A percentile compares a stretch with the other conserved stretches of the same genome.
Evolutionary conservation across 371 early-diverging fungal species (phyloP).

Genomic region (Mucor ambiguus): DNA sequence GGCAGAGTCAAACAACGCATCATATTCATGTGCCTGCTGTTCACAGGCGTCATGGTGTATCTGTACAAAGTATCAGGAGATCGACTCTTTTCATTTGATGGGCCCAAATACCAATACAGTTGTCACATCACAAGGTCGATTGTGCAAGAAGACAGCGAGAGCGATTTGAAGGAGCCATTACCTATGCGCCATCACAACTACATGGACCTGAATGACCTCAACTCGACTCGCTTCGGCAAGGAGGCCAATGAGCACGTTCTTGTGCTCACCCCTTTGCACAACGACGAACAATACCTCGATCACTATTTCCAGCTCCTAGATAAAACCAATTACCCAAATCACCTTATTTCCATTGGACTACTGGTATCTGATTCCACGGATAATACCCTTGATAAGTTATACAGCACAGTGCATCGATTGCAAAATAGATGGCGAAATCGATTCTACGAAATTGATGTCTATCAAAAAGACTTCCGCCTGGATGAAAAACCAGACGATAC

Average conservation of each 20-base stretch:
- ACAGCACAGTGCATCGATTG: conserved; percentile 22
- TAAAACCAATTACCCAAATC: conserved; percentile 41
- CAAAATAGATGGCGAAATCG: conserved; percentile 37
- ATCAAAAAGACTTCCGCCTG: conserved; percentile 20
- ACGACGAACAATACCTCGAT: conserved; percentile 45
- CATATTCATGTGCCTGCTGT: conserved; percentile 7
- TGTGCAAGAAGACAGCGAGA: not conserved
- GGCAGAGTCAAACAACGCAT: conserved; percentile 15
- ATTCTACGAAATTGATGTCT: conserved; percentile 23
- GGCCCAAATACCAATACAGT: conserved; percentile 9
- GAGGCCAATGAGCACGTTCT: conserved; percentile 28
- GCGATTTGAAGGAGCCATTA: not conserved
- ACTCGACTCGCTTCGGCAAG: conserved; percentile 15
- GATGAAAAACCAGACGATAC: conserved; percentile 11
- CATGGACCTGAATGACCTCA: conserved; percentile 16
- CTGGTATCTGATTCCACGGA: conserved; percentile 54
- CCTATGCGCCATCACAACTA: conserved; percentile 13
- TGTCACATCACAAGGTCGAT: conserved; percentile 17
- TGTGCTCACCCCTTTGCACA: conserved; percentile 49
- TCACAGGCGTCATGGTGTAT: not conserved
- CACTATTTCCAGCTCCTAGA: conserved; percentile 50
- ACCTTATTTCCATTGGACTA: conserved; percentile 46
- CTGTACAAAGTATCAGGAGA: conserved; percentile 1
- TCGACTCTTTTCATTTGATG: conserved; percentile 1
- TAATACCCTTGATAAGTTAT: conserved; percentile 36